Percentiles rank a stretch among this genome's conserved stretches.
Evolutionary conservation across 139 green algal species (phyloP).

Genomic region (Chlorella vulgaris): DNA sequence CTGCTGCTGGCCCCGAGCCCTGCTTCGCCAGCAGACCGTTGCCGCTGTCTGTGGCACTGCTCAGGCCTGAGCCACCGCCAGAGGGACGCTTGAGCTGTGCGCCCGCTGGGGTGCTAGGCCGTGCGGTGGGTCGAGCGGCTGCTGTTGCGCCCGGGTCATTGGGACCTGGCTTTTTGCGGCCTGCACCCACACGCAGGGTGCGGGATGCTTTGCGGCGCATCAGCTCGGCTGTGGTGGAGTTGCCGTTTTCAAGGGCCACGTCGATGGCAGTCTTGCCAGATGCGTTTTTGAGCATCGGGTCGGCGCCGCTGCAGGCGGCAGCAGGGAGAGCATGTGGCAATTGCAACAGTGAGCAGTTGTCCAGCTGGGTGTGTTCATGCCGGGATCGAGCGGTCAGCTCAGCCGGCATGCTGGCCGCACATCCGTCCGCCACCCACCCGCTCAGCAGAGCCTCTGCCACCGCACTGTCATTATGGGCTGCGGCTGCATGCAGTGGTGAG

Average conservation of each 20-base stretch:
- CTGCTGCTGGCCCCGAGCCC: too few species aligned
- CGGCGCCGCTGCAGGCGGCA: conserved; percentile 1
- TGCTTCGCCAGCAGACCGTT: too few species aligned
- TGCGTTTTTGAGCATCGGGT: conserved; percentile 12
- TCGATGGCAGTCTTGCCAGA: conserved; percentile 17
- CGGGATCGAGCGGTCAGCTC: background rate
- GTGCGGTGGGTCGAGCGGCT: too few species aligned
- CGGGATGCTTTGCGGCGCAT: background rate
- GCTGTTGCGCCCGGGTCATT: too few species aligned
- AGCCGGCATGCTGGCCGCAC: too few species aligned
- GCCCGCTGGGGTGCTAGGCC: too few species aligned
- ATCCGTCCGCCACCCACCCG: background rate
- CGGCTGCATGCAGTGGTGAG: conserved; percentile 14
- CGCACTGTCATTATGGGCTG: background rate
- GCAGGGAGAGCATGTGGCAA: background rate
- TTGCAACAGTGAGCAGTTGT: background rate
- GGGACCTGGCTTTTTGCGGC: too few species aligned
- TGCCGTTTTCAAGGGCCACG: background rate
- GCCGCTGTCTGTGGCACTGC: too few species aligned
- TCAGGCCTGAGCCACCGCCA: too few species aligned
- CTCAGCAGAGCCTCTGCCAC: background rate
- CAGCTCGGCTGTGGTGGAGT: background rate
- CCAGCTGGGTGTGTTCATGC: background rate
- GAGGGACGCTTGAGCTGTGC: too few species aligned
- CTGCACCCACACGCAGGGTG: too few species aligned